These are phyloP conservation scores for Alternaria incomplexa DNA, from an alignment of 2,329 filamentous ascomycete species.

Conservation along the genomic window DNA sequence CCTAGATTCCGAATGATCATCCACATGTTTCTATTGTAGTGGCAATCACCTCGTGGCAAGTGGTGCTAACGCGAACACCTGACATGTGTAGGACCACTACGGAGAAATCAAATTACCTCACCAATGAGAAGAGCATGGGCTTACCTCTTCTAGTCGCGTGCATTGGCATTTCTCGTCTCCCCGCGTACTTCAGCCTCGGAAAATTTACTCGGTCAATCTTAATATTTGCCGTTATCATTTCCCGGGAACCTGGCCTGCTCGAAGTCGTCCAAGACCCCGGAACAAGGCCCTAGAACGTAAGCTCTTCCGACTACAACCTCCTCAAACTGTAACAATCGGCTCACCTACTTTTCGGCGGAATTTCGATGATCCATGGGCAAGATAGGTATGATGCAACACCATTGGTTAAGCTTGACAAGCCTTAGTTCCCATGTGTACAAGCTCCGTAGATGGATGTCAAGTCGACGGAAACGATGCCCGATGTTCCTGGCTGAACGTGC, in stretches of 20 bases:
- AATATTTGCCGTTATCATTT: conserved; percentile 3
- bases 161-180: conserved; percentile 6
- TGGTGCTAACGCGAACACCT: neutral
- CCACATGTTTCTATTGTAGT: neutral
- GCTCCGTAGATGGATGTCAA: neutral
- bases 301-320: neutral
- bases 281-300: neutral
- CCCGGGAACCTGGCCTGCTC: neutral
- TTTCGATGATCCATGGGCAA: neutral
- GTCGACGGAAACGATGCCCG: neutral
- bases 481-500: neutral
- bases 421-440: neutral
- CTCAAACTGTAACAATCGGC: neutral
- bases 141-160: neutral
- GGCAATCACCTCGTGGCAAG: neutral
- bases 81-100: neutral
- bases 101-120: conserved; percentile 4
- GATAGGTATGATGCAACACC: neutral
- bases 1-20: conserved; percentile 10
- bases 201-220: conserved; percentile 1
- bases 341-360: neutral
- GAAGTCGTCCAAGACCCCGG: neutral
- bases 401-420: neutral
- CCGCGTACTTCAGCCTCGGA: conserved; percentile 9
- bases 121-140: conserved; percentile 1